Base-by-base conservation (phyloP, 176 grass and related monocot genomes). In the Phyllostachys edulis region DNA sequence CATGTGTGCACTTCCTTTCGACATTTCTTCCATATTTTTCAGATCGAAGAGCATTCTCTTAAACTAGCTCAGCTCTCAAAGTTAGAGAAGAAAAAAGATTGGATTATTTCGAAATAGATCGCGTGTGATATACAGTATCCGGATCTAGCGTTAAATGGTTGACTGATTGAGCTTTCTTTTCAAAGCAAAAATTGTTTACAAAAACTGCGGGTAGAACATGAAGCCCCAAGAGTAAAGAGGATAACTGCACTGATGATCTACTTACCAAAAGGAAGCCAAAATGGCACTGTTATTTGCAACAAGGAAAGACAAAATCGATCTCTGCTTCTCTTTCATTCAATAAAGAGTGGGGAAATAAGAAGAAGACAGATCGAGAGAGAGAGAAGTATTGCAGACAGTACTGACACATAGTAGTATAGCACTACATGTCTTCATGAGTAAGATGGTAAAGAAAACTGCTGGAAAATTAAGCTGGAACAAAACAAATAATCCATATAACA, bases 181-280 rank as follows among this genome's bases (percentile, higher is more conserved):
- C 10, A n/a, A 10, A 38, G 7, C 26, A 60, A 39, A 23, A 9
- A 10, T n/a, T 59, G 55, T n/a, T 38, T 37, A 38, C 5, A 34
- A 79, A 79, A 67, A 82, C 3, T 44, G 49, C 16, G 61, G 5
- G 26, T 62, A 72, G 56, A 72, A 82, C 38, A 21, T 72, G 55
- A 13, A n/a, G 17, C n/a, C 39, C 21, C 18, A 37, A 4, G 62
- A 55, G 44, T 45, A 45, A 12, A 45, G 44, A 9, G 16, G 15
- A 14, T 3, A 81, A 69, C 64, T 69, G 20, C 34, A 67, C 4
- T 5, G 37, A 27, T 21, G 7, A 27, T 29, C 37, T 59, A 20
- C 29, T 68, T 26, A 50, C 63, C 4, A 80, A 52, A 67, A 67
- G 45, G 18, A 55, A 8, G 7, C 77, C 12, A 38, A 55, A 39